These are phyloP conservation scores for Serendipita sp. DNA, from an alignment of 768 basidiomycete species.

Conservation along the genomic window DNA sequence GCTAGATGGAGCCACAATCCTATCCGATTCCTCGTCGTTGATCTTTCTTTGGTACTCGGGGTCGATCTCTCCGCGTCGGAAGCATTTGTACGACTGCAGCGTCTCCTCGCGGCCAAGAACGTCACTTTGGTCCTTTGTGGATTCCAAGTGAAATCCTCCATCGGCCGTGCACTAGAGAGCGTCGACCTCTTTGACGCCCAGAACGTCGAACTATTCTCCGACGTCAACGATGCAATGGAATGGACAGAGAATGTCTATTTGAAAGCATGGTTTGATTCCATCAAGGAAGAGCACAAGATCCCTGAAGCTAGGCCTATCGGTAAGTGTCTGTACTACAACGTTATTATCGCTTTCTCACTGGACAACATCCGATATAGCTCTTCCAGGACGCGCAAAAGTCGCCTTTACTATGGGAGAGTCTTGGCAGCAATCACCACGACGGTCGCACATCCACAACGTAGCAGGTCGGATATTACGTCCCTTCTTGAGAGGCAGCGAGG, in stretches of 20 bases:
- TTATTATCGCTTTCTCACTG: constrained; percentile 3
- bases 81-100: constrained; percentile 82
- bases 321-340: constrained; percentile 3
- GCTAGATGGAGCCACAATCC: constrained; percentile 58
- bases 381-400: constrained; percentile 42
- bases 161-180: constrained; percentile 57
- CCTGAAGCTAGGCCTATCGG: constrained; percentile 25
- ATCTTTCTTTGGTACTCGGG: constrained; percentile 71
- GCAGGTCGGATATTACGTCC: constrained; percentile 49
- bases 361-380: constrained; percentile 23
- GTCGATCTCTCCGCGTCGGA: constrained; percentile 94
- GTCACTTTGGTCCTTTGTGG: constrained; percentile 87
- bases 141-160: constrained; percentile 40
- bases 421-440: constrained; percentile 49
- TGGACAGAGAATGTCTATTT: constrained; percentile 95
- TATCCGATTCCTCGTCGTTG: constrained; percentile 80
- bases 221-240: constrained; percentile 83
- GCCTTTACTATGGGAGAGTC: constrained; percentile 33
- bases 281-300: constrained; percentile 37
- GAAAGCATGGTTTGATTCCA: constrained; percentile 57
- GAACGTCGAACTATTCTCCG: constrained; percentile 66
- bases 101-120: constrained; percentile 56
- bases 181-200: constrained; percentile 68
- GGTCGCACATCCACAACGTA: constrained; percentile 50
- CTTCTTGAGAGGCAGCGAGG: neutral